phyloP scores from a whole-genome alignment of 2,329 filamentous ascomycete genomes.

The Fonsecaea pugnacius region DNA sequence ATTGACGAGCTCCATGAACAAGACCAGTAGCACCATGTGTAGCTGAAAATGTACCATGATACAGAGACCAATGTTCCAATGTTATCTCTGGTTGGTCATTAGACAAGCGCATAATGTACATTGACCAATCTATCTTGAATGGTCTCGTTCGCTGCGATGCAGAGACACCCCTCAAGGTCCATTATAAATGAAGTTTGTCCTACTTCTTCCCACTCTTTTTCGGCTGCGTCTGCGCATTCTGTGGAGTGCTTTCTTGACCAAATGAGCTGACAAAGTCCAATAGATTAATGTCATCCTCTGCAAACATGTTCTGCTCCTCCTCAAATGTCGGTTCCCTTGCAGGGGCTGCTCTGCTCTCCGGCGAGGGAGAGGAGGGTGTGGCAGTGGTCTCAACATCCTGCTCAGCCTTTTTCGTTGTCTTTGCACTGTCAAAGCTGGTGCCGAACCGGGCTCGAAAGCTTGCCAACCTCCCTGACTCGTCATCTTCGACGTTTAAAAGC shows the following conservation, averaged over 20 bases:
- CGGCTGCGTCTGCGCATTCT: slow-evolving; percentile 40
- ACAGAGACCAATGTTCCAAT: not conserved
- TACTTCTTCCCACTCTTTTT: slow-evolving; percentile 37
- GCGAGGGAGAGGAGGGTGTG: slow-evolving; percentile 3
- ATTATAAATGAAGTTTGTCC: not conserved
- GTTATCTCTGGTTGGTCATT: not conserved
- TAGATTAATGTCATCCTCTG: slow-evolving; percentile 58
- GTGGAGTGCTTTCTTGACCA: slow-evolving; percentile 44
- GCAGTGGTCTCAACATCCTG: slow-evolving; percentile 37
- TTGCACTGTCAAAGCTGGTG: slow-evolving; percentile 72
- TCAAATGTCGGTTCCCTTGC: slow-evolving; percentile 40
- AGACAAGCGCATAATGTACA: not conserved
- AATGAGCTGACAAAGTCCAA: slow-evolving; percentile 62
- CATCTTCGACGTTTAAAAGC: slow-evolving; percentile 85
- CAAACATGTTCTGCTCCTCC: slow-evolving; percentile 55
- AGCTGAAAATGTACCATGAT: not conserved
- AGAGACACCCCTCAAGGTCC: not conserved
- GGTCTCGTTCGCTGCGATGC: not conserved
- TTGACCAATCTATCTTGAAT: not conserved
- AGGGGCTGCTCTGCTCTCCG: slow-evolving; percentile 47
- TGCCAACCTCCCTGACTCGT: slow-evolving; percentile 87
- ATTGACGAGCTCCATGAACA: not conserved
- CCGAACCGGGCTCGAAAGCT: slow-evolving; percentile 87
- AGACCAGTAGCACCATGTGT: not conserved
- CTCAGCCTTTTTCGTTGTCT: slow-evolving; percentile 36